Percentiles rank a stretch among this genome's conserved stretches.
Evolutionary conservation across 768 basidiomycete species (phyloP).

Genomic region (Termitomyces sp.): DNA sequence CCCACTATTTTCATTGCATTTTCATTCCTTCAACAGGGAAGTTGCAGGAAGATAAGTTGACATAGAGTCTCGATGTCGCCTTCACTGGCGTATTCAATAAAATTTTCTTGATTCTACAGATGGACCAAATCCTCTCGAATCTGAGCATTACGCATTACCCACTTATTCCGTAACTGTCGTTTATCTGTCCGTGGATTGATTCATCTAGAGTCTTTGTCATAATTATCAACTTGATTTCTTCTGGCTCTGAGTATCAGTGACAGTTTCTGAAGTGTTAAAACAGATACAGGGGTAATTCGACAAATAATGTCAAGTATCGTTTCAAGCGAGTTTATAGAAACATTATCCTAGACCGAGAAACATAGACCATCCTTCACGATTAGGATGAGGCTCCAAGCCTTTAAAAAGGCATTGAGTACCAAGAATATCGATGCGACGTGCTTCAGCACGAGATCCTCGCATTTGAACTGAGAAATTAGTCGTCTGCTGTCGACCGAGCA

Average conservation of each 20-base stretch:
- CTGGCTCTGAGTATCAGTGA: not conserved
- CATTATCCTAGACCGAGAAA: constrained; percentile 15
- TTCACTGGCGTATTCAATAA: too few relatives aligned
- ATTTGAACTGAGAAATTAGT: constrained; percentile 24
- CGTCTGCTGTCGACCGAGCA: constrained; percentile 22
- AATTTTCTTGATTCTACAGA: too few relatives aligned
- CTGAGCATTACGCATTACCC: too few relatives aligned
- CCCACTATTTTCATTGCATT: too few relatives aligned
- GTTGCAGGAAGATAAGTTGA: too few relatives aligned
- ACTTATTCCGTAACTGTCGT: too few relatives aligned
- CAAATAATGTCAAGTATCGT: not conserved
- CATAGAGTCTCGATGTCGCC: too few relatives aligned
- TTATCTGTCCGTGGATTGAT: not conserved
- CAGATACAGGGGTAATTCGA: not conserved
- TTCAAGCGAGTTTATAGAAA: not conserved
- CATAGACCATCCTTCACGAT: constrained; percentile 41
- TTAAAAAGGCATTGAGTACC: constrained; percentile 43
- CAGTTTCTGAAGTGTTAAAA: not conserved
- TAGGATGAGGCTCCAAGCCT: constrained; percentile 45
- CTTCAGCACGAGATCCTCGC: constrained; percentile 14
- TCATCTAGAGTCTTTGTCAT: not conserved
- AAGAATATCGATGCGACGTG: constrained; percentile 41
- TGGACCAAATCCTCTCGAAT: too few relatives aligned
- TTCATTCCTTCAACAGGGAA: too few relatives aligned
- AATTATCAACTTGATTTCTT: not conserved